Conservation (phyloP, 2,329 filamentous ascomycete genomes). For the Tolypocladium endophyticum region DNA sequence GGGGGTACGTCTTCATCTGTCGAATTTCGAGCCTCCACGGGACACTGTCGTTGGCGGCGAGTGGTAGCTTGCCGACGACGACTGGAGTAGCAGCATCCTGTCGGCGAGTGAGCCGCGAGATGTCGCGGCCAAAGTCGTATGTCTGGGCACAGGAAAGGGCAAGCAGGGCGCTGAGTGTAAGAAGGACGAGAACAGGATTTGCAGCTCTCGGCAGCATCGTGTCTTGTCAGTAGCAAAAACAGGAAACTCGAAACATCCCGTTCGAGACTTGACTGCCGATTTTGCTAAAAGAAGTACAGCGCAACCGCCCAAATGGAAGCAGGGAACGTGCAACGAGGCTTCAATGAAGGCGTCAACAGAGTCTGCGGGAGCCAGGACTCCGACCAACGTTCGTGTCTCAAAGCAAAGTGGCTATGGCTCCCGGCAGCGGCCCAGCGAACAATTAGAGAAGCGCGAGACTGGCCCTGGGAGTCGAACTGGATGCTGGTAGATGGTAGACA, state of each 20-base stretch:
- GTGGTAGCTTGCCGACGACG: slow-evolving; percentile 32
- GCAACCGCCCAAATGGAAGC: not conserved
- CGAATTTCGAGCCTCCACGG: slow-evolving; percentile 55
- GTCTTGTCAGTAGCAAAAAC: not conserved
- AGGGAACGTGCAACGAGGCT: too few species aligned
- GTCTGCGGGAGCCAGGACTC: not conserved
- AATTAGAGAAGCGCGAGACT: not conserved
- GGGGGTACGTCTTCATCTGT: slow-evolving; percentile 49
- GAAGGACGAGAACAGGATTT: not conserved
- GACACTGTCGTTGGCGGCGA: slow-evolving; percentile 25
- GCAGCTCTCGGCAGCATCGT: slow-evolving; percentile 2
- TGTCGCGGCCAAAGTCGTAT: slow-evolving; percentile 43
- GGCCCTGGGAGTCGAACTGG: not conserved
- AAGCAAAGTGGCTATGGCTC: not conserved
- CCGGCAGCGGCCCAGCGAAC: not conserved
- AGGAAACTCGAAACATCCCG: not conserved
- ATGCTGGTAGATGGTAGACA: not conserved
- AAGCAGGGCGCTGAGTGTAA: slow-evolving; percentile 1
- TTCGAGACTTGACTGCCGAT: not conserved
- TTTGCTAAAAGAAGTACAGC: not conserved
- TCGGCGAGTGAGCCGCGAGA: slow-evolving; percentile 27
- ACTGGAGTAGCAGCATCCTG: slow-evolving; percentile 24
- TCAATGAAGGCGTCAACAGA: not conserved
- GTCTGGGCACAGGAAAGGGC: slow-evolving; percentile 9
- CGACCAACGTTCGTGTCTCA: not conserved